phyloP scores from a whole-genome alignment of 768 basidiomycete genomes.

The Russula virescens region DNA sequence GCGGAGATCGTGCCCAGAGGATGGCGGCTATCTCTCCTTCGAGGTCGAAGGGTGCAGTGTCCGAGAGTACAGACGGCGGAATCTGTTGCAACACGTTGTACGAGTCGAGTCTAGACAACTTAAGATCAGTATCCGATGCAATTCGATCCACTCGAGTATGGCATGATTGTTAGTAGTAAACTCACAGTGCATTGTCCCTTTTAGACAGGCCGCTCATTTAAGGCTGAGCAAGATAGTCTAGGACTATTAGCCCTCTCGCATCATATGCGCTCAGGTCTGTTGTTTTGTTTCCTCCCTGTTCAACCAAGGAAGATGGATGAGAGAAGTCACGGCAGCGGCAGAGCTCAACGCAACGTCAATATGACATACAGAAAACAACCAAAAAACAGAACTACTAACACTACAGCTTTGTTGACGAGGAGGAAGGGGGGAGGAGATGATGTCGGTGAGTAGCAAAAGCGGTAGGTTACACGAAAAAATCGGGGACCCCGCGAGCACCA shows the following conservation, averaged over 20 bases:
- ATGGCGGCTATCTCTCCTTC: no score
- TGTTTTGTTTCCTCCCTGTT: no score
- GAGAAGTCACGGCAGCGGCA: no score
- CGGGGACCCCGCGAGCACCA: no score
- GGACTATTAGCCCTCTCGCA: no score
- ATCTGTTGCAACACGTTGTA: constrained; percentile 10
- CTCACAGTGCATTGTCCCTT: constrained; percentile 3
- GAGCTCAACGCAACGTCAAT: not conserved
- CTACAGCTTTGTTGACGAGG: constrained; percentile 3
- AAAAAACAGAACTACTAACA: constrained; percentile 5
- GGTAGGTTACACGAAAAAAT: not conserved
- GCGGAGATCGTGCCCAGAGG: no score
- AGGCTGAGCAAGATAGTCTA: no score
- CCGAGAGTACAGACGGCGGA: constrained; percentile 1
- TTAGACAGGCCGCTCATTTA: constrained; percentile 1
- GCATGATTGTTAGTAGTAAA: not conserved
- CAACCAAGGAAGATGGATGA: no score
- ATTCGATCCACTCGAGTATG: not conserved
- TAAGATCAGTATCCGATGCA: constrained; percentile 16
- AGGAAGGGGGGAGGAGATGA: no score
- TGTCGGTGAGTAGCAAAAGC: not conserved
- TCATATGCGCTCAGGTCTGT: no score
- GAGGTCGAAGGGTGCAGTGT: not conserved
- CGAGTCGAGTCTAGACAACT: constrained; percentile 6
- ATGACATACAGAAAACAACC: constrained; percentile 3